Percentiles rank a stretch among this genome's conserved stretches.
Conservation (phyloP, 108 stramenopile genomes). For the Pinguiococcus pyrenoidosus region DNA sequence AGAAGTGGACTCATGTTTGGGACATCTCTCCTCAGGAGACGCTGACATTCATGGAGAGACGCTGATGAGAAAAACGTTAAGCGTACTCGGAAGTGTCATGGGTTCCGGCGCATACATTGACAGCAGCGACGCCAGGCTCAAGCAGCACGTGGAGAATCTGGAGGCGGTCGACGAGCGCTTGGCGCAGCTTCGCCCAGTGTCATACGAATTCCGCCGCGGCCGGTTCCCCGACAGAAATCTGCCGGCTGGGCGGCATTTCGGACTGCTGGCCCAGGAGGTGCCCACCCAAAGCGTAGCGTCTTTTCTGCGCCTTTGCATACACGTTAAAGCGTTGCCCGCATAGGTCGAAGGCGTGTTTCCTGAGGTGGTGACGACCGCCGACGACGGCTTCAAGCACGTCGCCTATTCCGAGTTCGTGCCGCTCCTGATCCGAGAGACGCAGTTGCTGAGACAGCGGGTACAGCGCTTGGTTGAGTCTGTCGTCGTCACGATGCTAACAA, state of each 20-base stretch:
- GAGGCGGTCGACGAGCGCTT: neutral
- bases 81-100: slow-evolving; percentile 8
- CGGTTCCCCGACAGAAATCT: neutral
- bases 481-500: too few species aligned
- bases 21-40: too few species aligned
- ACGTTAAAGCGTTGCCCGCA: too few species aligned
- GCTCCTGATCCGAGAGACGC: too few species aligned
- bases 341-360: slow-evolving; percentile 7
- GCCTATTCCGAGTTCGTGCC: slow-evolving; percentile 20
- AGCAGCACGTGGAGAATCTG: slow-evolving; percentile 1
- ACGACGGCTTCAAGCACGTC: slow-evolving; percentile 10
- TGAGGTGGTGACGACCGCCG: slow-evolving; percentile 10
- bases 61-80: too few species aligned
- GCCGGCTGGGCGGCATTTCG: slow-evolving; percentile 5
- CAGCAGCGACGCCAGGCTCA: slow-evolving; percentile 14
- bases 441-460: too few species aligned
- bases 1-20: too few species aligned
- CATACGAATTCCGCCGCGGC: slow-evolving; percentile 4
- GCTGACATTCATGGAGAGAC: too few species aligned
- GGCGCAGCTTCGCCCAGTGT: slow-evolving; percentile 1
- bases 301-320: too few species aligned
- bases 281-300: too few species aligned
- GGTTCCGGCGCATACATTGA: slow-evolving; percentile 22
- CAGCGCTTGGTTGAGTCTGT: too few species aligned
- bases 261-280: slow-evolving; percentile 24